Conservation (phyloP, 2,329 filamentous ascomycete genomes). For the Fusarium longipes region DNA sequence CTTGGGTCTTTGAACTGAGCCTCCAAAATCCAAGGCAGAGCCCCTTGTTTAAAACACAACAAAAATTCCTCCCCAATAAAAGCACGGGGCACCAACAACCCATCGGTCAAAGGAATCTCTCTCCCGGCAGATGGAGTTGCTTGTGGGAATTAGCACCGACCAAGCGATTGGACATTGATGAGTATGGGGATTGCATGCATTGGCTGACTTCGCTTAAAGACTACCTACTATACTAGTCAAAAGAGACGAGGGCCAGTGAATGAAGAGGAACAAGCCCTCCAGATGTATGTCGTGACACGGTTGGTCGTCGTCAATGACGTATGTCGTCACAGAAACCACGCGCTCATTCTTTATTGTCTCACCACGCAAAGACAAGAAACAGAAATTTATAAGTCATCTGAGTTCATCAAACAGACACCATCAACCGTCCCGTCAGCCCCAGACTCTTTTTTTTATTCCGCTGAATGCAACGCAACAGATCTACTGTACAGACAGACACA, state of each 20-base stretch:
- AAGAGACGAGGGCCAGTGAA: conserved; percentile 1
- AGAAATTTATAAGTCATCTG: background rate
- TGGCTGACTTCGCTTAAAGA: conserved; percentile 18
- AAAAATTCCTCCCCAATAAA: conserved; percentile 1
- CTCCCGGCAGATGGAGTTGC: conserved; percentile 9
- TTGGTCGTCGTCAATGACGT: conserved; percentile 43
- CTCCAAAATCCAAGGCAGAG: conserved; percentile 38
- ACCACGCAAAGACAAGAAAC: conserved; percentile 29
- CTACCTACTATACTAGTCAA: background rate
- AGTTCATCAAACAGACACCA: background rate
- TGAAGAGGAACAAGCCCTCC: background rate
- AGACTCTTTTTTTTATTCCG: background rate
- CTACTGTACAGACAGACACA: conserved; percentile 1
- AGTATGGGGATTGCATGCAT: background rate
- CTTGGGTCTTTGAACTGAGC: too few relatives aligned
- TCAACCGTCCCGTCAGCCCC: background rate
- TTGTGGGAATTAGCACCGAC: background rate
- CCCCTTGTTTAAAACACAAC: conserved; percentile 22
- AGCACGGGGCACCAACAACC: conserved; percentile 6
- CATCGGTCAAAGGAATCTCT: too few relatives aligned
- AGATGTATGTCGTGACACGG: conserved; percentile 28
- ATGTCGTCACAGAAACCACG: conserved; percentile 46
- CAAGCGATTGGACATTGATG: conserved; percentile 8
- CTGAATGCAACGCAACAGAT: conserved; percentile 1
- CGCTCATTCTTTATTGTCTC: conserved; percentile 45